Evolutionary conservation across 2,329 filamentous ascomycete species (phyloP), one percentile per base, ranked within the genome.

Genomic region (Colletotrichum caudatum): DNA sequence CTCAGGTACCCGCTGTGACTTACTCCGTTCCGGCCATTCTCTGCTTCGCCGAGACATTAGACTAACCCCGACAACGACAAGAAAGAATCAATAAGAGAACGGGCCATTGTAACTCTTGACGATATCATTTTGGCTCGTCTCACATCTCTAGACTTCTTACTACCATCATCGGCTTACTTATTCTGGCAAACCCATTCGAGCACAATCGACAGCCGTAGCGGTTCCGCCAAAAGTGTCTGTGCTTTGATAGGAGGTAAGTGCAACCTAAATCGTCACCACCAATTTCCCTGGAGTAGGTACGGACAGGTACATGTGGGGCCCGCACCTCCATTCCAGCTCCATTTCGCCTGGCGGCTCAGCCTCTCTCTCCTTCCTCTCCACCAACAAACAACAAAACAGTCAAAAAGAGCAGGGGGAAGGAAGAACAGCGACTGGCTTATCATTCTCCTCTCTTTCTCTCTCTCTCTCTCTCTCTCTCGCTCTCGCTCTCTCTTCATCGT

Each of bases 171-270:
- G 11, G 35, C 8, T 9, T 37, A 33, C 61, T 56, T 20, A 35
- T 26, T 66, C 39, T 66, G 50, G 37, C 64, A 58, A 58, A n/a
- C 35, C 29, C 53, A 66, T 57, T 60, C 54, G 60, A 72, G 37
- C 37, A 64, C 60, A 41, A 64, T 39, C 54, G 58, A 46, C 44
- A 69, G 50, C 50, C 61, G 50, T 51, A 37, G 33, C 37, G 57
- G 37, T 48, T 48, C 50, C 29, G 35, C 60, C 14, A 18, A 37
- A 62, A 58, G 35, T 26, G 66, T 64, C 69, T 64, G 60, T 69
- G 69, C 69, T 61, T 54, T 72, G 65, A 71, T 69, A 71, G 65
- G 58, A 71, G 69, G 69, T 71, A 63, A 60, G 69, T 64, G 59
- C 65, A 64, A 62, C 65, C 69, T 44, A 48, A 58, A 29, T 33